Evolutionary conservation across 75 land plant species (phyloP), one percentile per base, ranked within the genome.

Genomic region (Sequoia sempervirens): DNA sequence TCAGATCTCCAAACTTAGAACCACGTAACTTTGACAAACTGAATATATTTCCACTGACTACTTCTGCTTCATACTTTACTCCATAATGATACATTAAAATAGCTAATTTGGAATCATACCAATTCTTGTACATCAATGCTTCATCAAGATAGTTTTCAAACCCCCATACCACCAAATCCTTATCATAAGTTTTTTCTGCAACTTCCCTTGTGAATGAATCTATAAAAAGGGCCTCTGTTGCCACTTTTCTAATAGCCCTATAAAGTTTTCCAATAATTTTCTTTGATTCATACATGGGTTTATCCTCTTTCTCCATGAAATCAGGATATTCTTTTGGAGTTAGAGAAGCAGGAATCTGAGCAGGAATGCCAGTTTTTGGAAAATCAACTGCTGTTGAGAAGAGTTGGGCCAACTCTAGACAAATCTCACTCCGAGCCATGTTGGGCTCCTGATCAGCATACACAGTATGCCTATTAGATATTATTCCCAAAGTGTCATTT

Each of bases 351-450:
- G 99, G 99, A 58, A 96, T 92, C 61, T 82, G 86, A 20, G 95
- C 98, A 46, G 99, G 96, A 10, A 94, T 88, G 5, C 99, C 99
- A n/a, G 99, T 97, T 83, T 96, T 97, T 0, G 98, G 93, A 81
- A 97, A 96, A 82, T 97, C 99, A 11, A 97, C 98, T n/a, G 99
- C 99, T 50, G 92, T 86, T 40, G 99, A 94, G 78, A 88, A 90
- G 4, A 96, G 90, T 43, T 81, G 85, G 18, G 99, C 98, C 15
- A 97, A 92, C 84, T 93, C 88, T 32, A 89, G 50, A 58, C 99
- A 97, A 0, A 83, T 79, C 23, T 26, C 30, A 83, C 93, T 89
- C 73, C 88, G 88, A 34, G 99, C 99, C 88, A 83, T 94, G 10
- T 36, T 18, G 10, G 83, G 82, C 43, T 88, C 87, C 79, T 74